Evolutionary conservation across 2,329 filamentous ascomycete species (phyloP), one percentile per base, ranked within the genome.

Genomic region (Aspergillus fumigatiaffinis): DNA sequence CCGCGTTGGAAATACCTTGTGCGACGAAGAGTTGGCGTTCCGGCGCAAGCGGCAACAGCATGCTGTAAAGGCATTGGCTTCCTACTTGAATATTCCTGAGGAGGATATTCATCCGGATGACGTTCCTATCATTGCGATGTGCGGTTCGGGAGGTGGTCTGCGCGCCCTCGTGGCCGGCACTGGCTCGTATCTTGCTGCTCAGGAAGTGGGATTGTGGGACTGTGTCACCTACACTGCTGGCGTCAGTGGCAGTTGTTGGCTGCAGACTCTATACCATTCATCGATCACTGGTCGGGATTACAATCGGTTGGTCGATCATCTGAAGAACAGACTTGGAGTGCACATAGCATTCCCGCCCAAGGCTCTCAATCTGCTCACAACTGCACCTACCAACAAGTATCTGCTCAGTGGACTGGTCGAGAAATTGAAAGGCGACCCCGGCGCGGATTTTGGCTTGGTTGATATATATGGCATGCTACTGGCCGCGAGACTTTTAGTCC

Each of bases 161-260:
- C 83, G 94, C 52, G 94, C 94, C 1, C 82, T 99, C 41, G 91
- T 97, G 20, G 92, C 94, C 1, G 92, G 93, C 3, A 87, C 92
- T 0, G 92, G 93, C 0, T 97, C 92, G 0, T 87, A 95, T 60
- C 80, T 94, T 9, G 92, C 92, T 3, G 84, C 91, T 0, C 86
- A 91, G 58, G 89, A 97, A 71, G 89, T 90, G 56, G 94, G 94
- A 0, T 79, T 99, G 0, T 95, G 96, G 71, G 92, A 97, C 74
- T 97, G 94, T 71, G 84, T 91, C 10, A 97, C 92, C 1, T 99
- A 99, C 69, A 96, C 92, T 0, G 91, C 93, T 4, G 94, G 94
- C 1, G 94, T 99, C 51, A 97, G 92, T 70, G 94, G 94, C 0
- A 95, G 90, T 62, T 97, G 94, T 73, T 99, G 94, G 94, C 81